A percentile compares a stretch with the other conserved stretches of the same genome.
phyloP scores from a whole-genome alignment of 2,329 filamentous ascomycete species.

The Phoma sp. region DNA sequence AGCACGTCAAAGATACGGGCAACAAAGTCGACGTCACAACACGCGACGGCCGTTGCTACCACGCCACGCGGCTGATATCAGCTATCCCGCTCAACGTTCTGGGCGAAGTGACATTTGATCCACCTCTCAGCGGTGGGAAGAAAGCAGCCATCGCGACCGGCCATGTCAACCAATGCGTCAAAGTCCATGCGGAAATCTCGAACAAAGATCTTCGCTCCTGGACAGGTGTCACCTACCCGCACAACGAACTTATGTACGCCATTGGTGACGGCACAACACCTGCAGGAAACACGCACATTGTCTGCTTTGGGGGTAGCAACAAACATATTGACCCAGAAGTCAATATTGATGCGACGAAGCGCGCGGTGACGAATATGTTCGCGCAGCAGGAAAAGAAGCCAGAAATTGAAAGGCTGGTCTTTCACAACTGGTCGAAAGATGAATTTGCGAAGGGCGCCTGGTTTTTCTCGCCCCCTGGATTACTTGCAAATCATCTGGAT shows the following conservation, averaged over 20 bases:
- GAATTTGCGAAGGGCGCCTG: conserved; percentile 56
- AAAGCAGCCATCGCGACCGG: conserved; percentile 48
- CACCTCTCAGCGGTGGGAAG: conserved; percentile 49
- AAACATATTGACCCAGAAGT: conserved; percentile 57
- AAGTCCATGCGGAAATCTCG: conserved; percentile 56
- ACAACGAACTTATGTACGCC: conserved; percentile 53
- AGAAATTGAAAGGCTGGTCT: conserved; percentile 43
- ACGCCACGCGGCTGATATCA: conserved; percentile 47
- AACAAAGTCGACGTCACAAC: conserved; percentile 46
- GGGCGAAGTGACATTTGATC: conserved; percentile 51
- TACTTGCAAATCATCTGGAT: conserved; percentile 50
- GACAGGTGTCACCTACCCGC: conserved; percentile 54
- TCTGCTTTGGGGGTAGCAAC: conserved; percentile 54
- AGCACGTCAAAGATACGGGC: conserved; percentile 39
- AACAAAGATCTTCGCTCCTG: conserved; percentile 54
- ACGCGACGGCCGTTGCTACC: conserved; percentile 37
- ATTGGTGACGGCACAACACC: conserved; percentile 54
- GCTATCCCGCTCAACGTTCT: conserved; percentile 57
- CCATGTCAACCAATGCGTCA: conserved; percentile 57
- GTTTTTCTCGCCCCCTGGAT: conserved; percentile 42
- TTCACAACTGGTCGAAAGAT: conserved; percentile 60
- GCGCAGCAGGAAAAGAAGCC: conserved; percentile 14
- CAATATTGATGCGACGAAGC: conserved; percentile 45
- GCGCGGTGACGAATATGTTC: conserved; percentile 45
- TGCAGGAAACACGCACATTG: conserved; percentile 57